Conservation (phyloP, 371 early-diverging fungal species). For the Polyrhizophydium stewartii region DNA sequence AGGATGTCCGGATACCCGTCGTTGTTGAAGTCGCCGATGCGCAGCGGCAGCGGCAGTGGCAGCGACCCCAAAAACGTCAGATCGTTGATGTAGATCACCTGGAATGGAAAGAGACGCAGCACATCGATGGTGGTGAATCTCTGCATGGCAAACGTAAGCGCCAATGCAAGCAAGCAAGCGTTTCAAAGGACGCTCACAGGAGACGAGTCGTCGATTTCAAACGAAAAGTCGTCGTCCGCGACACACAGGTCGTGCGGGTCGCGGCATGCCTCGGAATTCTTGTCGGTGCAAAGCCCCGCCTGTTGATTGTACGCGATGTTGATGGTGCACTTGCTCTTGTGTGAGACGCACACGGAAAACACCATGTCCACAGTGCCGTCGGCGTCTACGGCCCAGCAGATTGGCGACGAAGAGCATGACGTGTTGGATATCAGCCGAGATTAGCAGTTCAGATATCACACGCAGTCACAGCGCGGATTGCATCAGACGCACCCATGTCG, state of each 20-base stretch:
- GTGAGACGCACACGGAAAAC: conserved; percentile 37
- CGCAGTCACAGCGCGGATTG: no score
- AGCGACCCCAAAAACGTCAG: conserved; percentile 19
- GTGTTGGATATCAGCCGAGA: not conserved
- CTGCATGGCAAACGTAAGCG: not conserved
- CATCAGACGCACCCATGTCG: conserved; percentile 63
- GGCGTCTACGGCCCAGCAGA: conserved; percentile 52
- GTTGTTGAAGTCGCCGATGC: conserved; percentile 73
- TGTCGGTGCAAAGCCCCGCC: conserved; percentile 66
- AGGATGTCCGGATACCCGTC: conserved; percentile 93
- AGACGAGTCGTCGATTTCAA: conserved; percentile 24
- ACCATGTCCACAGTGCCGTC: conserved; percentile 86
- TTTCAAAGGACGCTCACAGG: not conserved
- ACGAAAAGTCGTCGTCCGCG: conserved; percentile 65
- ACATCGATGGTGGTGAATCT: no score
- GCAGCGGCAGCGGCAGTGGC: conserved; percentile 37
- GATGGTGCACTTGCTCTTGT: conserved; percentile 53
- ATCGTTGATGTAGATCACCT: not conserved
- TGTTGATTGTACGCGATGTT: conserved; percentile 82
- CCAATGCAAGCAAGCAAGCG: not conserved
- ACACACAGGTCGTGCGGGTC: conserved; percentile 63
- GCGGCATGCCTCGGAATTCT: conserved; percentile 53
- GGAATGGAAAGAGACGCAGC: not conserved
- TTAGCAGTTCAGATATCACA: not conserved
- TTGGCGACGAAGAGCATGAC: not conserved